Evolutionary conservation across 352 stramenopile species (phyloP), one percentile per base, ranked within the genome.

Genomic region (Phytopythium oedochilum): DNA sequence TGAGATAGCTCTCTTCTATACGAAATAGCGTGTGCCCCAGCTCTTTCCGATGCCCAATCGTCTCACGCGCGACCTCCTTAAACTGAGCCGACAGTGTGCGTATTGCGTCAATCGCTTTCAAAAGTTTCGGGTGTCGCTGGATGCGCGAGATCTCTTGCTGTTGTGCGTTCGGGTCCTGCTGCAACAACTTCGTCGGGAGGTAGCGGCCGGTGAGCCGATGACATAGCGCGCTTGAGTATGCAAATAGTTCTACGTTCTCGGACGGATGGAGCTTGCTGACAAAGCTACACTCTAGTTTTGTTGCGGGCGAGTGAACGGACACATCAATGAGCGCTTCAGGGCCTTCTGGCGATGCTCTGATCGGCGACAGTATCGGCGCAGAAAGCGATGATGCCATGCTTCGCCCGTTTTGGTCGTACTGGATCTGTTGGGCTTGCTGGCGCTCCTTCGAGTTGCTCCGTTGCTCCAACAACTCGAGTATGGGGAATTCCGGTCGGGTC

Each of bases 1-100:
- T 84, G 38, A 91, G 55, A 47, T 91, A 91, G 47, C 61, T 87
- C 46, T 86, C 76, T 63, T 91, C 78, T 28, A 91, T 86, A 5
- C 76, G 79, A 39, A 91, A 75, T 11, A 91, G 59, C 15, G 73
- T 57, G 39, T 87, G 78, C 0, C 81, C 81, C 1, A 91, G 60
- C 39, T 88, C 78, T 46, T 73, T 83, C 5, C 81, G 75, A 26
- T 91, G 81, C 0, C 78, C 78, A 52, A 89, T 71, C 2, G 78
- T 79, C 28, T 73, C 71, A 20, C 77, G 74, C 1, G 81, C 81
- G 15, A 85, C 60, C 9, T 70, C 63, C 32, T 91, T 87, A 69
- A 91, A 91, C 47, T 91, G 75, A 12, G 71, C 68, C 0, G 81
- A 89, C 12, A 91, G 57, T 3, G 68, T 66, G 42, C 63, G 68